Evolutionary conservation across 164 flowering plant genomes (phyloP).

Genomic region (Santalum album): DNA sequence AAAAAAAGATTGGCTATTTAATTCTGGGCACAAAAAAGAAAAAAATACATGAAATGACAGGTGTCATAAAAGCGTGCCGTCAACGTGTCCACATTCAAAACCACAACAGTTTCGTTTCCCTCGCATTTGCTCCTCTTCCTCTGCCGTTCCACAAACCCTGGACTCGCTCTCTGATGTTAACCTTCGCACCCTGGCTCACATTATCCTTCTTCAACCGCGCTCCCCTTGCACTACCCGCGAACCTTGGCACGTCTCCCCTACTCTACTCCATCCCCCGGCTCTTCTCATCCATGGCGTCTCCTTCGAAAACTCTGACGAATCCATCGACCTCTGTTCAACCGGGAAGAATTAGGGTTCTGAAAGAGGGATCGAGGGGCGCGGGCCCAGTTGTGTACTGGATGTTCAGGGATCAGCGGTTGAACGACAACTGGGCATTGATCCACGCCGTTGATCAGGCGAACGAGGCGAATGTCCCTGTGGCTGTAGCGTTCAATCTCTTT

Average conservation of each 20-base stretch:
- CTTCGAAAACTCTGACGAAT: too few species aligned
- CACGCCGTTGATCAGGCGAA: constrained; percentile 85
- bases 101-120: neutral
- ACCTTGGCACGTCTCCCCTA: neutral
- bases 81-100: neutral
- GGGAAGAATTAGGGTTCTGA: constrained; percentile 58
- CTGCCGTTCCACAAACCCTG: too few species aligned
- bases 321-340: constrained; percentile 38
- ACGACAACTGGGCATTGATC: constrained; percentile 91
- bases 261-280: too few species aligned
- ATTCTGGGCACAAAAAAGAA: too few species aligned
- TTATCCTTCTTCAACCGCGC: neutral
- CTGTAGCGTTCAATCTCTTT: constrained; percentile 77
- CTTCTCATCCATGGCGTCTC: constrained; percentile 19
- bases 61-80: too few species aligned
- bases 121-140: neutral
- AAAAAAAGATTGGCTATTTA: too few species aligned
- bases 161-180: too few species aligned
- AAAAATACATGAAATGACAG: too few species aligned
- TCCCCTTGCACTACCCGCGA: neutral
- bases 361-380: constrained; percentile 25
- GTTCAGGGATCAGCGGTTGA: constrained; percentile 91
- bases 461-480: constrained; percentile 58
- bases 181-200: too few species aligned
- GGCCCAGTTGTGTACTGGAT: constrained; percentile 98